Conservation (phyloP, 805 yeast species). For the Wickerhamomyces chambardii region DNA sequence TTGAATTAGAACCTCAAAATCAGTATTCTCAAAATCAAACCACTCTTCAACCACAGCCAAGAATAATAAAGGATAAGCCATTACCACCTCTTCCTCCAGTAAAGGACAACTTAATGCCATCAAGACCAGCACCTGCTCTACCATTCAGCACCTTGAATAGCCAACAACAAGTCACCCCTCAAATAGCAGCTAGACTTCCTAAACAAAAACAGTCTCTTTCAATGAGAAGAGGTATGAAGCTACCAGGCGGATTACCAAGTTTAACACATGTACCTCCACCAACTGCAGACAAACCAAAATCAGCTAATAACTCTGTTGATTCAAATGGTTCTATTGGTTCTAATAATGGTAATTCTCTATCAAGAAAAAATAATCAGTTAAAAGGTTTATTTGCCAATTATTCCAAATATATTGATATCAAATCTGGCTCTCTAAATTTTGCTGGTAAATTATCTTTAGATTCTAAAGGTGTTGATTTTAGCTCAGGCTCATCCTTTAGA, state of each 20-base stretch:
- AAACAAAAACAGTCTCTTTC: slow-evolving; percentile 70
- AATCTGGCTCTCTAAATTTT: slow-evolving; percentile 86
- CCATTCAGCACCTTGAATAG: slow-evolving; percentile 43
- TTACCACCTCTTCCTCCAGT: slow-evolving; percentile 31
- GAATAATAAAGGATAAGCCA: slow-evolving; percentile 22
- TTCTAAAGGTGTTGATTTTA: slow-evolving; percentile 86
- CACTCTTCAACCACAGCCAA: background rate
- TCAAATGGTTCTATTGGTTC: slow-evolving; percentile 2
- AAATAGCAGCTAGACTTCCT: slow-evolving; percentile 74
- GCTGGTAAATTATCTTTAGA: slow-evolving; percentile 90
- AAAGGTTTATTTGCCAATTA: slow-evolving; percentile 74
- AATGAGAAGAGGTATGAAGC: slow-evolving; percentile 76
- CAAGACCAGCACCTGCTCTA: slow-evolving; percentile 20
- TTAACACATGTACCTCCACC: slow-evolving; percentile 4
- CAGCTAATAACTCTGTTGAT: slow-evolving; percentile 15
- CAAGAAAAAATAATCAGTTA: slow-evolving; percentile 20
- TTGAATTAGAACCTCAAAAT: background rate
- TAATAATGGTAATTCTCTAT: slow-evolving; percentile 8
- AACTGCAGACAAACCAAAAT: slow-evolving; percentile 2
- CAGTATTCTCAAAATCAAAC: slow-evolving; percentile 5
- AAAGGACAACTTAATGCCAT: slow-evolving; percentile 11
- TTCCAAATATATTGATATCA: slow-evolving; percentile 82
- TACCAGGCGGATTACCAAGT: slow-evolving; percentile 79
- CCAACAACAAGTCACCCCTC: slow-evolving; percentile 76
- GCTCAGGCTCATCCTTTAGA: slow-evolving; percentile 79